A percentile compares a stretch with the other conserved stretches of the same genome.
phyloP scores from a whole-genome alignment of 1,139 yeast genomes.

The Taphrina deformans region DNA sequence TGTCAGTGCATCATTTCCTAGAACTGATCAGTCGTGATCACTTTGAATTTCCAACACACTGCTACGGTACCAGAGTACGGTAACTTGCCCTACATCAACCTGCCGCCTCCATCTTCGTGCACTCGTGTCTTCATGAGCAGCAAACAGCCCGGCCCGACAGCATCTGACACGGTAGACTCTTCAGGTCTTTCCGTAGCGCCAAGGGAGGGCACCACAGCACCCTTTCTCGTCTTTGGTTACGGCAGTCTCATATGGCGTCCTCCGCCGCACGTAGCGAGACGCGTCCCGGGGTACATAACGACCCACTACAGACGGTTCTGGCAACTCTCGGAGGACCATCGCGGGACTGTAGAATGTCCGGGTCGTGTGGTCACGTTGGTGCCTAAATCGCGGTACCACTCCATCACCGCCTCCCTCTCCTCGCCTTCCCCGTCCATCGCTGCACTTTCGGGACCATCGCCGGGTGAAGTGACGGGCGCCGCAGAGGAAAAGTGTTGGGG shows the following conservation, averaged over 20 bases:
- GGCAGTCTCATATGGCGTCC: slow-evolving; percentile 91
- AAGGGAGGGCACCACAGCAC: neutral
- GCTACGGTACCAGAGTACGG: no score
- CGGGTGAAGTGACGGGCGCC: neutral
- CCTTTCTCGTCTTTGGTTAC: slow-evolving; percentile 63
- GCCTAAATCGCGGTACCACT: slow-evolving; percentile 54
- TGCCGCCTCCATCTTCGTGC: no score
- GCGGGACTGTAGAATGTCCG: slow-evolving; percentile 82
- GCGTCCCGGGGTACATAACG: slow-evolving; percentile 69
- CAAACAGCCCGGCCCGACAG: no score
- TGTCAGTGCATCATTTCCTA: neutral
- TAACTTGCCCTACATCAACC: no score
- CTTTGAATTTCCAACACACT: neutral
- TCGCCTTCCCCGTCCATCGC: slow-evolving; percentile 44
- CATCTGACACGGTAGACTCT: neutral
- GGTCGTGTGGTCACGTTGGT: slow-evolving; percentile 86
- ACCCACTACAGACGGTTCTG: slow-evolving; percentile 84
- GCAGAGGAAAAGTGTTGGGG: slow-evolving; percentile 62
- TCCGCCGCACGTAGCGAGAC: slow-evolving; percentile 67
- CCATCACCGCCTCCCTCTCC: slow-evolving; percentile 45
- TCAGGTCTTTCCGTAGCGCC: neutral
- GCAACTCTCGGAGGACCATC: slow-evolving; percentile 71
- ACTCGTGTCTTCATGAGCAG: no score
- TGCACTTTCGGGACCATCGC: neutral
- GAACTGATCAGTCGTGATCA: neutral